Percentiles rank a stretch among this genome's conserved stretches.
Evolutionary conservation across 2,329 filamentous ascomycete genomes (phyloP).

Genomic region (Cercospora sp.): DNA sequence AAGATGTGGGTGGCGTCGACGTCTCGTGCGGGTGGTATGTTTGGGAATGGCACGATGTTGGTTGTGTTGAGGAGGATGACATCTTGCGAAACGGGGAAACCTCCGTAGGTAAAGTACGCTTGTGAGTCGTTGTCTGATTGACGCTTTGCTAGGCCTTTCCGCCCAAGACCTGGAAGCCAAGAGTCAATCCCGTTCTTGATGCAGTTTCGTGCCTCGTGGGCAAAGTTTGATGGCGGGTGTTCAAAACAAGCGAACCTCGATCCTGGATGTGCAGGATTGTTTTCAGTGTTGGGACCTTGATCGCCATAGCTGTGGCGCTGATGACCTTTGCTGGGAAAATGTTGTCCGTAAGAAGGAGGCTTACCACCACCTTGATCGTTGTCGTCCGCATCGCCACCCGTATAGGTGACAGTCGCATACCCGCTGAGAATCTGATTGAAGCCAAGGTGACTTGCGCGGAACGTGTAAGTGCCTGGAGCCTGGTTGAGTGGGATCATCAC

Average conservation of each 20-base stretch:
- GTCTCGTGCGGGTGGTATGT: conserved; percentile 11
- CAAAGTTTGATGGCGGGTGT: neutral
- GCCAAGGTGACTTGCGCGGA: conserved; percentile 16
- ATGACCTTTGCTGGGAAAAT: neutral
- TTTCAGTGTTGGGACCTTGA: neutral
- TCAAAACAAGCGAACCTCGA: neutral
- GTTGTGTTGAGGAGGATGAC: conserved; percentile 14
- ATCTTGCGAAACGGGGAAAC: conserved; percentile 11
- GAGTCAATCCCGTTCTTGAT: neutral
- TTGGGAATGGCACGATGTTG: conserved; percentile 17
- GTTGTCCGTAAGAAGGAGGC: neutral
- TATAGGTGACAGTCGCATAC: conserved; percentile 20
- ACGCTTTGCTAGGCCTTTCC: neutral
- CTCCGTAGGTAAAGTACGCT: conserved; percentile 16
- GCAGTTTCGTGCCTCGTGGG: neutral
- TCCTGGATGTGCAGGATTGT: neutral
- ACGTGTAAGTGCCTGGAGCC: conserved; percentile 41
- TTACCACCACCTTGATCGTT: neutral
- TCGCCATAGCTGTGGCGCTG: neutral
- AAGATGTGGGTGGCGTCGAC: conserved; percentile 17
- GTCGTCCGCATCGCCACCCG: neutral
- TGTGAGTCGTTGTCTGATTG: neutral
- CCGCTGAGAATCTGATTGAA: conserved; percentile 20
- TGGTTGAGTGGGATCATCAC: conserved; percentile 52
- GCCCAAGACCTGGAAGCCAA: neutral